Evolutionary conservation across 2,329 filamentous ascomycete genomes (phyloP).

Genomic region (Dryadomyces sulphureus): DNA sequence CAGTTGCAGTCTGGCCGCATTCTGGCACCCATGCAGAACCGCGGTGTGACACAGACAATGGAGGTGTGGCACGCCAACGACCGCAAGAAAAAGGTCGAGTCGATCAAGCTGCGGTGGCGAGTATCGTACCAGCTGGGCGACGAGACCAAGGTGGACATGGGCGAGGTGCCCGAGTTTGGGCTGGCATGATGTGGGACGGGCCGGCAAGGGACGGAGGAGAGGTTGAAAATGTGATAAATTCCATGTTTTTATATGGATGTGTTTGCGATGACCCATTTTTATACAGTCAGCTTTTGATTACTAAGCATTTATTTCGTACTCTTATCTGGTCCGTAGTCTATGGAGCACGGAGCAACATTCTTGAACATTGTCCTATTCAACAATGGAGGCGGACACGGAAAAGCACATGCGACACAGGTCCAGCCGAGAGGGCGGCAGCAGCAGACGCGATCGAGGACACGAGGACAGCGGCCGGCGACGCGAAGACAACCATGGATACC

Average conservation of each 20-base stretch:
- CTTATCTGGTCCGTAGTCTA: too few relatives aligned
- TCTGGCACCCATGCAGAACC: conserved; percentile 56
- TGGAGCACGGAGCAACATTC: too few relatives aligned
- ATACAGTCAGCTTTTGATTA: too few relatives aligned
- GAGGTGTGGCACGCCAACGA: conserved; percentile 61
- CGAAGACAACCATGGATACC: conserved; percentile 10
- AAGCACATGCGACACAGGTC: background rate
- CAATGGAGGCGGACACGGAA: background rate
- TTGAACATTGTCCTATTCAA: too few relatives aligned
- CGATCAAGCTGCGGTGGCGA: conserved; percentile 84
- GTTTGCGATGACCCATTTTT: too few relatives aligned
- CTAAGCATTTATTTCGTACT: too few relatives aligned
- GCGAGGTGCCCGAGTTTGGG: conserved; percentile 67
- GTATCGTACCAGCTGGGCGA: conserved; percentile 58
- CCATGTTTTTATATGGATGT: background rate
- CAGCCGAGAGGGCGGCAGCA: background rate
- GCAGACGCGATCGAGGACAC: background rate
- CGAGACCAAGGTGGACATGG: conserved; percentile 61
- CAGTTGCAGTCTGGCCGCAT: conserved; percentile 72
- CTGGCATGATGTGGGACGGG: conserved; percentile 35
- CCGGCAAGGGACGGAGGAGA: background rate
- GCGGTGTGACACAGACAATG: conserved; percentile 70
- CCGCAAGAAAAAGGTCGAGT: conserved; percentile 49
- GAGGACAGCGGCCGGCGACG: conserved; percentile 6
- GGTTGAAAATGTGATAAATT: background rate